Percentiles rank a stretch among this genome's conserved stretches.
phyloP scores from a whole-genome alignment of 257 asterid species.

The Perilla frutescens region DNA sequence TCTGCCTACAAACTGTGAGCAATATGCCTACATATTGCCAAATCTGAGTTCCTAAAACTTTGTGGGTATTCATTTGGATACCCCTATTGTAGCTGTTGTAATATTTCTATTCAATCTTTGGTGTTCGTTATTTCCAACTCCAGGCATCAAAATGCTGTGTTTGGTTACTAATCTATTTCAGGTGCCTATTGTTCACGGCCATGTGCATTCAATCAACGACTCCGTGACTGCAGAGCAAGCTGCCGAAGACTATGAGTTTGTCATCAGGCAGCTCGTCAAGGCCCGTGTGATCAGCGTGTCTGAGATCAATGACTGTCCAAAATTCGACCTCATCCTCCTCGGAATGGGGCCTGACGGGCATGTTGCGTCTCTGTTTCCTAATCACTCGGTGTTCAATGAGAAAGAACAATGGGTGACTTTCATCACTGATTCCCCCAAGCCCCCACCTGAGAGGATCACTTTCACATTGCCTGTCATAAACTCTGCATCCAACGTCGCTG shows the following conservation, averaged over 20 bases:
- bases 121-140: not conserved
- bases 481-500: conserved; percentile 62
- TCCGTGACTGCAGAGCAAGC: conserved; percentile 82
- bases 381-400: conserved; percentile 53
- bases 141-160: not conserved
- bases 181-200: conserved; percentile 87
- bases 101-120: not conserved
- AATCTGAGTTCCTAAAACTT: too few species aligned
- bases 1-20: too few species aligned
- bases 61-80: too few species aligned
- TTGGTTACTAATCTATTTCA: conserved; percentile 38
- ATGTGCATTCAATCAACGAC: conserved; percentile 82
- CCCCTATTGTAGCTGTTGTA: too few species aligned
- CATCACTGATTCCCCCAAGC: conserved; percentile 74
- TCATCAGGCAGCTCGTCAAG: conserved; percentile 81
- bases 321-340: conserved; percentile 71
- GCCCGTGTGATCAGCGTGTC: conserved; percentile 68
- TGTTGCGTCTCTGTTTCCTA: conserved; percentile 73
- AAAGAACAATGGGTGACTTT: conserved; percentile 68
- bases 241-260: conserved; percentile 82
- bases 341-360: conserved; percentile 90
- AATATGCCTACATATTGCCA: too few species aligned
- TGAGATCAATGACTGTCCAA: conserved; percentile 52
- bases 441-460: conserved; percentile 83
- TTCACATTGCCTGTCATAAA: conserved; percentile 74